These are phyloP conservation scores for Ensete ventricosum DNA, from an alignment of 176 grass and related monocot species.

Conservation along the genomic window DNA sequence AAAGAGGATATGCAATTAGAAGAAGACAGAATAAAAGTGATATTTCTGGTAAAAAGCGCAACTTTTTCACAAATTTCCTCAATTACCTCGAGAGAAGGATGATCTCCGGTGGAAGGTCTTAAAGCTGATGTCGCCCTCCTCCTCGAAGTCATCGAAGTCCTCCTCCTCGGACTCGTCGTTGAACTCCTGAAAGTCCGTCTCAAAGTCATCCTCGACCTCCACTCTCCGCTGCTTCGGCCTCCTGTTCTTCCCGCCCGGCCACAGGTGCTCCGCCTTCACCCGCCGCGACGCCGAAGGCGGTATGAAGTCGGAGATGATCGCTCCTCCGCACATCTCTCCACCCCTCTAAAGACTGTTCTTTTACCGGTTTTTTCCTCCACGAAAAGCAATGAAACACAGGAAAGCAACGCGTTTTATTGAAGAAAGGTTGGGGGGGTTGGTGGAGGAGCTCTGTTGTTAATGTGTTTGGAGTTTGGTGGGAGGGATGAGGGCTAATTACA, in stretches of 20 bases:
- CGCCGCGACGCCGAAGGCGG: neutral
- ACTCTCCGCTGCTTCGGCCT: slow-evolving; percentile 20
- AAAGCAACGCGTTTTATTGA: too few relatives aligned
- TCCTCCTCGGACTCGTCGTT: slow-evolving; percentile 25
- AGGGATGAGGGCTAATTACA: too few relatives aligned
- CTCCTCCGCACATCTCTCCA: slow-evolving; percentile 14
- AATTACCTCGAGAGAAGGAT: slow-evolving; percentile 12
- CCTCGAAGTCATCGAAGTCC: neutral
- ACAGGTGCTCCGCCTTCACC: slow-evolving; percentile 24
- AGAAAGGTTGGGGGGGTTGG: neutral
- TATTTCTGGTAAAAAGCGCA: neutral
- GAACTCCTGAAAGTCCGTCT: slow-evolving; percentile 41
- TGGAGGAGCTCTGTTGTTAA: neutral
- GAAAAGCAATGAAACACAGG: neutral
- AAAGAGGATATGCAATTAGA: too few relatives aligned
- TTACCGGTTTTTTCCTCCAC: neutral
- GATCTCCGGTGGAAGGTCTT: neutral
- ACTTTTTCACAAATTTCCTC: neutral
- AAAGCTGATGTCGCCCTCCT: slow-evolving; percentile 8
- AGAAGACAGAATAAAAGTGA: too few relatives aligned
- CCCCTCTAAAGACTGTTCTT: too few relatives aligned
- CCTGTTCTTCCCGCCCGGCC: slow-evolving; percentile 23
- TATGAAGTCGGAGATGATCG: slow-evolving; percentile 21
- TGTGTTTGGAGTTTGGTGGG: neutral
- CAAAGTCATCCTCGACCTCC: slow-evolving; percentile 25